Base-by-base conservation (phyloP, 352 stramenopile species). In the Phytophthora multivora region DNA sequence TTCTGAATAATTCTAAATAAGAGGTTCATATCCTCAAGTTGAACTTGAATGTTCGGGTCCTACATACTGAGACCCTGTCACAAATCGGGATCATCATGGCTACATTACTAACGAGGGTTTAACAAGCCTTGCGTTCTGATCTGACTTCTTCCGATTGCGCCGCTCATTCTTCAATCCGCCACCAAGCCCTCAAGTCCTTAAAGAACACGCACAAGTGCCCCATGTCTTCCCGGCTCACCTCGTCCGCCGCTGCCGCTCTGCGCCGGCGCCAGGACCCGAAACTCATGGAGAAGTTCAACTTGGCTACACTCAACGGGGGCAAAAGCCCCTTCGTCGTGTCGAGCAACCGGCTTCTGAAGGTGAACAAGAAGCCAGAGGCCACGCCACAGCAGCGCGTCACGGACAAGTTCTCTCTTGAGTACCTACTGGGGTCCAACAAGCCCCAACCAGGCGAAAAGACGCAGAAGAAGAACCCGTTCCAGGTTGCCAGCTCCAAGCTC, bases 241-340 rank as follows among this genome's bases (percentile, higher is more conserved):
- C 52, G 11, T 55, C 51, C 16, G 47, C 55, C 16, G 49, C 45
- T 8, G 33, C 45, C 10, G 58, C 58, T 4, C 30, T 68, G 21
- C 63, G 71, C 41, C 51, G 54, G 31, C 54, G 65, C 13, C 60
- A 67, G 16, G 63, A 76, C 55, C 48, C 59, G 47, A 64, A 77
- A 28, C 73, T 91, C 23, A 57, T 55, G 16, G 67, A 82, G 43
- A 89, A 89, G 60, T 91, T 91, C 54, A 88, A 80, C 33, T 54
- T 91, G 41, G 77, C 77, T 41, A 46, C 75, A 19, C 66, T 91
- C 23, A 91, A 91, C 51, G 79, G 57, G 40, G 83, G 80, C 59
- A 89, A 88, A 63, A 92, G 60, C 69, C 80, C 80, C 2, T 92
- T 92, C 58, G 46, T 84, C 21, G 79, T 88, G 38, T 72, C 72